A percentile compares a stretch with the other conserved stretches of the same genome.
These are phyloP conservation scores for Ogataea polymorpha DNA, from an alignment of 805 yeast species.

Conservation along the genomic window DNA sequence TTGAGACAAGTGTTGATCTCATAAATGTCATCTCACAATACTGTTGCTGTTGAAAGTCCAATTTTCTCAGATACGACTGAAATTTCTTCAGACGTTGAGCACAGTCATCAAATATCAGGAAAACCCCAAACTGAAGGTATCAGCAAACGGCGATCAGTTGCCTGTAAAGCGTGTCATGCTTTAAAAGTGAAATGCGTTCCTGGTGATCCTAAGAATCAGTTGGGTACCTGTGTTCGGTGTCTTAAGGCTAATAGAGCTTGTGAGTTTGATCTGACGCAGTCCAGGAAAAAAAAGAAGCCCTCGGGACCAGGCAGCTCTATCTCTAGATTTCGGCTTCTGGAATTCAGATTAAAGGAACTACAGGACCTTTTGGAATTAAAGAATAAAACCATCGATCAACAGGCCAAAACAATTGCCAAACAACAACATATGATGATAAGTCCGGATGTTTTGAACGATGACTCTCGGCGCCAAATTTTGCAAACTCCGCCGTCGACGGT, in stretches of 20 bases:
- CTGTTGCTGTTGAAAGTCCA: neutral
- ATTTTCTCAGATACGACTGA: constrained; percentile 3
- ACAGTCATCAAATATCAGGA: neutral
- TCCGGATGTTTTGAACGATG: neutral
- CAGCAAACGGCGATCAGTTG: constrained; percentile 45
- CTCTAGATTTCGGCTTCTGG: constrained; percentile 25
- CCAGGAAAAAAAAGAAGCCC: constrained; percentile 43
- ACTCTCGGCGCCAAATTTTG: neutral
- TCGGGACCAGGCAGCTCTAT: constrained; percentile 9
- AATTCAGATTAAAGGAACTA: constrained; percentile 24
- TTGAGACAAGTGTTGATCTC: neutral
- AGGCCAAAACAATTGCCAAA: constrained; percentile 7
- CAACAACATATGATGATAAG: constrained; percentile 8
- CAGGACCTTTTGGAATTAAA: constrained; percentile 11
- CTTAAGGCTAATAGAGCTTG: constrained; percentile 60
- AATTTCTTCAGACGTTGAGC: constrained; percentile 2
- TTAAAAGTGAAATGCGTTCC: constrained; percentile 85
- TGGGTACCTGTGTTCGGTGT: constrained; percentile 74
- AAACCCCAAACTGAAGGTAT: neutral
- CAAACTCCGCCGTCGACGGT: neutral
- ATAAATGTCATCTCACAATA: neutral
- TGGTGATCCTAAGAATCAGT: constrained; percentile 51
- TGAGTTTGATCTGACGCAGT: constrained; percentile 60
- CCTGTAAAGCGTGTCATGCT: constrained; percentile 74
- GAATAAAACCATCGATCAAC: constrained; percentile 10